Conservation (phyloP, 805 yeast species). For the Kodamaea nitidulidarum region DNA sequence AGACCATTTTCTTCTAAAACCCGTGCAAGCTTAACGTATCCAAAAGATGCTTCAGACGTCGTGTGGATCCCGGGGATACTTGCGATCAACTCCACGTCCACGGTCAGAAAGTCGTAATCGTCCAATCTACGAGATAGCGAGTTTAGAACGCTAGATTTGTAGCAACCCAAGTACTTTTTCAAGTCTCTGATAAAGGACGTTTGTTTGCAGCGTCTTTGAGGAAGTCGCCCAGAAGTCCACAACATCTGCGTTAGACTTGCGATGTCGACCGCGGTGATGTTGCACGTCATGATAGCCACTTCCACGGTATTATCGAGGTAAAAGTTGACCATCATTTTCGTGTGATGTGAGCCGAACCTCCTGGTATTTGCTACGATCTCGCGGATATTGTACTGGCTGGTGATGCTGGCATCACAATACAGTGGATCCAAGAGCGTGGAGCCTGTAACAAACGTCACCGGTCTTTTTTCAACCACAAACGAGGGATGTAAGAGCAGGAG, state of each 20-base stretch:
- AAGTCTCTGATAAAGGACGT: slow-evolving; percentile 45
- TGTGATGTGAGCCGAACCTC: slow-evolving; percentile 52
- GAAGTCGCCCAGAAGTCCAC: slow-evolving; percentile 54
- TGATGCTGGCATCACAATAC: slow-evolving; percentile 13
- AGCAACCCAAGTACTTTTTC: slow-evolving; percentile 41
- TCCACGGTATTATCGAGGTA: slow-evolving; percentile 44
- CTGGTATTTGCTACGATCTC: slow-evolving; percentile 33
- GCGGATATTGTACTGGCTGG: slow-evolving; percentile 19
- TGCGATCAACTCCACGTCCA: slow-evolving; percentile 52
- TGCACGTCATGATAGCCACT: slow-evolving; percentile 56
- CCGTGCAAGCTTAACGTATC: slow-evolving; percentile 46
- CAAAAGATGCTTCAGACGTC: slow-evolving; percentile 31
- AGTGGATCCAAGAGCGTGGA: slow-evolving; percentile 14
- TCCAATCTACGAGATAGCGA: slow-evolving; percentile 26
- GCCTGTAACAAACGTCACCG: slow-evolving; percentile 31
- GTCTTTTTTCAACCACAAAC: slow-evolving; percentile 15
- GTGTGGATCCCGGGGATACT: slow-evolving; percentile 48
- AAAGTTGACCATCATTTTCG: slow-evolving; percentile 62
- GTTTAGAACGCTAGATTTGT: slow-evolving; percentile 28
- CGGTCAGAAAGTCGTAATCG: slow-evolving; percentile 40
- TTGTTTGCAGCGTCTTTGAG: too few relatives aligned
- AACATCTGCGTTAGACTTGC: slow-evolving; percentile 59
- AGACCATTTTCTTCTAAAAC: slow-evolving; percentile 33
- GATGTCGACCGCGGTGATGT: slow-evolving; percentile 53
- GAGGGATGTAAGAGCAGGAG: slow-evolving; percentile 28